A percentile compares a stretch with the other conserved stretches of the same genome.
These are phyloP conservation scores for Monosporozyma unispora DNA, from an alignment of 805 yeast genomes.

Conservation along the genomic window DNA sequence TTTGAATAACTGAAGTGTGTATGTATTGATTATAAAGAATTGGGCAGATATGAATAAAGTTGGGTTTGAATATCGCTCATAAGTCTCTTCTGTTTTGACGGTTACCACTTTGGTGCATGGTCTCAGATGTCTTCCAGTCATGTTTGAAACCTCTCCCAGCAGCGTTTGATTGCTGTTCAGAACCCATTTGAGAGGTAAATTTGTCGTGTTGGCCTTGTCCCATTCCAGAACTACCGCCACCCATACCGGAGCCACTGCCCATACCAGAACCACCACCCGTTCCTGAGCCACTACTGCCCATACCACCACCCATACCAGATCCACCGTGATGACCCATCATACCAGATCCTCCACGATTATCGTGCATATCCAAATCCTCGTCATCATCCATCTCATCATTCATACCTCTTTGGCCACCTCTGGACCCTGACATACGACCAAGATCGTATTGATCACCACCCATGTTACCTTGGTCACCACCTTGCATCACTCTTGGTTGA, in stretches of 20 bases:
- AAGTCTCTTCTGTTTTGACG: not conserved
- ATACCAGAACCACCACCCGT: not conserved
- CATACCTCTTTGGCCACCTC: not conserved
- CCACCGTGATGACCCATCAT: not conserved
- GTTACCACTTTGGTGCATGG: not conserved
- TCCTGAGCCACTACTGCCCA: too few species aligned
- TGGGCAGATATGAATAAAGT: not conserved
- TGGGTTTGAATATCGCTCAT: not conserved
- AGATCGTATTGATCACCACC: not conserved
- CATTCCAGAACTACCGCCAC: not conserved
- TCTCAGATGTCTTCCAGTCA: slow-evolving; percentile 11
- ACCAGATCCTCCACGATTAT: not conserved
- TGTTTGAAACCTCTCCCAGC: slow-evolving; percentile 13
- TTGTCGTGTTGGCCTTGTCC: not conserved
- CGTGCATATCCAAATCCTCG: not conserved
- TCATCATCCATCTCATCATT: not conserved
- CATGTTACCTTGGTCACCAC: not conserved
- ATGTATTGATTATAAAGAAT: not conserved
- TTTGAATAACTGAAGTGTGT: not conserved
- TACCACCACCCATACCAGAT: not conserved
- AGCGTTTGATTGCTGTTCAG: not conserved
- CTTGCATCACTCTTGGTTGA: not conserved
- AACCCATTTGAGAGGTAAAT: not conserved
- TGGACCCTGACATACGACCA: not conserved
- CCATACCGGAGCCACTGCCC: not conserved